phyloP scores from a whole-genome alignment of 495 filamentous ascomycete species.

The Trichocladium antarcticum region DNA sequence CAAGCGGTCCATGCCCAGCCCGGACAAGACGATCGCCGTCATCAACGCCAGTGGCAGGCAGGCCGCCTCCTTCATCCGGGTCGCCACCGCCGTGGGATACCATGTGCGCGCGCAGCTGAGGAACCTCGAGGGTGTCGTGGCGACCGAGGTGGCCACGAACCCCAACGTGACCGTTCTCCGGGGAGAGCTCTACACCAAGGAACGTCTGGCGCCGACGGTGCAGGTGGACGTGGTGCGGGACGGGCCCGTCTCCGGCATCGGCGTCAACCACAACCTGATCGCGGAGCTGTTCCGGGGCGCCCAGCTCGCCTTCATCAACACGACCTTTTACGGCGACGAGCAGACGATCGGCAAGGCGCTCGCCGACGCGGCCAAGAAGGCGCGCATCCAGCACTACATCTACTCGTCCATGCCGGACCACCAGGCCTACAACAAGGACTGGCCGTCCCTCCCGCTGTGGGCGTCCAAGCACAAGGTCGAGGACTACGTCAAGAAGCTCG shows the following conservation, averaged over 20 bases:
- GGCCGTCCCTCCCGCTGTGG: conserved; percentile 83
- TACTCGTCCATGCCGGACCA: conserved; percentile 98
- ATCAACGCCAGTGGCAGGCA: conserved; percentile 90
- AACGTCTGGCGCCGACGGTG: conserved; percentile 34
- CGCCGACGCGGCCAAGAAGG: conserved; percentile 79
- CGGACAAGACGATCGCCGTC: conserved; percentile 71
- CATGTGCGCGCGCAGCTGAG: conserved; percentile 80
- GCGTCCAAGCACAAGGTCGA: conserved; percentile 83
- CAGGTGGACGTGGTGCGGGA: conserved; percentile 35
- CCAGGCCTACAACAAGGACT: conserved; percentile 51
- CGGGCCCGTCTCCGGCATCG: conserved; percentile 36
- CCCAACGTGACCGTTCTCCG: conserved; percentile 76
- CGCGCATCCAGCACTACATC: conserved; percentile 80
- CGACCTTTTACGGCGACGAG: conserved; percentile 95
- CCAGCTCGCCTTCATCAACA: conserved; percentile 92
- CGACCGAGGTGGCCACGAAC: conserved; percentile 65
- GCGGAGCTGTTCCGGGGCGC: conserved; percentile 68
- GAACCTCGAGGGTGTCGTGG: conserved; percentile 69
- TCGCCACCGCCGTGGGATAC: conserved; percentile 85
- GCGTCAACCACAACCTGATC: conserved; percentile 53
- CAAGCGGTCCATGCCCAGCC: conserved; percentile 43
- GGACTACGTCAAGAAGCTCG: conserved; percentile 75
- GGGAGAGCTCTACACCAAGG: conserved; percentile 61
- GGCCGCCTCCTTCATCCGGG: conserved; percentile 84
- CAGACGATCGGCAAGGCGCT: conserved; percentile 73